Percentiles rank a stretch among this genome's conserved stretches.
Evolutionary conservation across 345 rosid species (phyloP).

Genomic region (Arabis hirsuta): DNA sequence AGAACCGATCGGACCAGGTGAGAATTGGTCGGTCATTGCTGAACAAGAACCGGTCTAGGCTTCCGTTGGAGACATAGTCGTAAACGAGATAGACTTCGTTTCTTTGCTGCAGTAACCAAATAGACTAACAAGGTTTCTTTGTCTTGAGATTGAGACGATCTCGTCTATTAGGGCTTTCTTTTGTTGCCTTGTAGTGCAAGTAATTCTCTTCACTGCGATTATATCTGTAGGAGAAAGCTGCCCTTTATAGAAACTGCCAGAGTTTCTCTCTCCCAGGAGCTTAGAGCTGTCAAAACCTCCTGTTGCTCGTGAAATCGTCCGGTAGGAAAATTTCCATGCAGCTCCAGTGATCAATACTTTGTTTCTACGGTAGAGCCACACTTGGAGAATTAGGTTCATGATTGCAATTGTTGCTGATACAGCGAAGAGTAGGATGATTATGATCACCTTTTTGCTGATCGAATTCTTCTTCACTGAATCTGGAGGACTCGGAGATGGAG

Average conservation of each 20-base stretch:
- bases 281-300: slow-evolving; percentile 25
- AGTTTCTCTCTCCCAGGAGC: slow-evolving; percentile 30
- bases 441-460: slow-evolving; percentile 10
- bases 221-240: slow-evolving; percentile 31
- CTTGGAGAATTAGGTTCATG: background rate
- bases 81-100: slow-evolving; percentile 52
- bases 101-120: slow-evolving; percentile 53
- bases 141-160: slow-evolving; percentile 36
- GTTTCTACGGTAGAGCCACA: background rate
- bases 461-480: background rate
- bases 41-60: slow-evolving; percentile 53
- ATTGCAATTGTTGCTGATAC: slow-evolving; percentile 5
- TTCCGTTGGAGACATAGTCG: slow-evolving; percentile 56
- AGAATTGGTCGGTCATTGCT: slow-evolving; percentile 44
- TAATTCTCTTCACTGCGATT: slow-evolving; percentile 32
- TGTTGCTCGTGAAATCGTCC: slow-evolving; percentile 32
- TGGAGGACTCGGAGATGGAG: slow-evolving; percentile 21
- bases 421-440: background rate
- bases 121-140: slow-evolving; percentile 52
- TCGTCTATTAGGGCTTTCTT: slow-evolving; percentile 22
- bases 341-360: slow-evolving; percentile 19
- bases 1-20: slow-evolving; percentile 51
- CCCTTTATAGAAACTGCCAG: slow-evolving; percentile 36
- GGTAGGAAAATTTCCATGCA: slow-evolving; percentile 26
- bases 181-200: slow-evolving; percentile 40